Evolutionary conservation across 495 filamentous ascomycete genomes (phyloP), one percentile per base, ranked within the genome.

Genomic region (Hypomontagnella monticulosa): DNA sequence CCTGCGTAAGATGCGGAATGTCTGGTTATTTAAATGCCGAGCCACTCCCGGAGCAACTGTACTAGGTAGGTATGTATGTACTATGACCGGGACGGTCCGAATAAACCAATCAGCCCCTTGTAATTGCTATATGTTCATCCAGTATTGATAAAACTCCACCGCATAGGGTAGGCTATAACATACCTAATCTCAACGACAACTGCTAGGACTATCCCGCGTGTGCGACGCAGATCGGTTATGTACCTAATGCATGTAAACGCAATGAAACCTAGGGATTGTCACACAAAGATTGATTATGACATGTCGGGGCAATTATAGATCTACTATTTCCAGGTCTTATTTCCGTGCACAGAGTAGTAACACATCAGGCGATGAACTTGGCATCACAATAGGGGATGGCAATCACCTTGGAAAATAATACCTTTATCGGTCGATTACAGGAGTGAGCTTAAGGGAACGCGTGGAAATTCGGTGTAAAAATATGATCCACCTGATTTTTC

Each of bases 71-170:
- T 27, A 2, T 27, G 23, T 27, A 27, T 3, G 32, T 36, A 37
- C 47, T 19, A 50, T 16, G 49, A 38, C 10, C 12, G 34, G 34
- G 34, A 53, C 10, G 49, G 18, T 27, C 34, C 19, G 19, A 40
- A 40, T 38, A 15, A n/a, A 41, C 49, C 49, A 53, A 53, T 53
- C 49, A 40, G 49, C n/a, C 49, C 19, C 34, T 15, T 5, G 16
- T 37, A 40, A 40, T 12, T 53, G 32, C 11, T 33, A 51, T 51
- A 20, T 37, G 9, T 51, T 51, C 8, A 30, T 36, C 32, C 15
- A 16, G 18, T 43, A 43, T 38, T 27, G 36, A 38, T 38, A 3
- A 38, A 38, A 38, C 10, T 12, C 36, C 36, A 14, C 10, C 36
- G 36, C 2, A 2, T 4, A 6, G 9, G n/a, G n/a, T 38, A 38